phyloP scores from a whole-genome alignment of 2,329 filamentous ascomycete species.

The Cladosporium sp. region DNA sequence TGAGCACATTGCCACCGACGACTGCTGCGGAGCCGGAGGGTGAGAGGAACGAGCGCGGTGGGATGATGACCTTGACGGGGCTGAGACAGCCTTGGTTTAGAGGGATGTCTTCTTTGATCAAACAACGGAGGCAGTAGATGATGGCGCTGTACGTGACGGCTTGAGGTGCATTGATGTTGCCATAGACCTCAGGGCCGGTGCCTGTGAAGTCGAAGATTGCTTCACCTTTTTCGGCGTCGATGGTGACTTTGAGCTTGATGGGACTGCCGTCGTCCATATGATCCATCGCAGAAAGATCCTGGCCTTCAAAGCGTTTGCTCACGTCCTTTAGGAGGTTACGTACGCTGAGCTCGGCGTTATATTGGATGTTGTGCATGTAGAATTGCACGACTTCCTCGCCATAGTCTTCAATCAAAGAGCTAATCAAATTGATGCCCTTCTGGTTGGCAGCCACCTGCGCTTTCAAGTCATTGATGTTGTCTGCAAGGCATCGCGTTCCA shows the following conservation, averaged over 20 bases:
- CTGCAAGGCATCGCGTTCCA: constrained; percentile 29
- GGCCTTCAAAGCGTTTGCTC: constrained; percentile 15
- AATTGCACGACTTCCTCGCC: constrained; percentile 33
- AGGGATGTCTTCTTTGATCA: constrained; percentile 39
- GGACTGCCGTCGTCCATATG: constrained; percentile 40
- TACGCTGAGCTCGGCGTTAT: constrained; percentile 33
- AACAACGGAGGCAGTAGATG: constrained; percentile 26
- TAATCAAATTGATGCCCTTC: constrained; percentile 33
- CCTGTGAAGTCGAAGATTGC: constrained; percentile 39
- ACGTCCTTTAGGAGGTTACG: constrained; percentile 28
- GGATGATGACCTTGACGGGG: constrained; percentile 25
- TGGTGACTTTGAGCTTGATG: constrained; percentile 33
- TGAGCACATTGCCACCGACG: constrained; percentile 28
- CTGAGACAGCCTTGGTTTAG: constrained; percentile 39
- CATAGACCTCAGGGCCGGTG: constrained; percentile 33
- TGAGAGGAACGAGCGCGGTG: constrained; percentile 27
- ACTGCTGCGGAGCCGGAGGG: constrained; percentile 27
- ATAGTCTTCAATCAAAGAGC: constrained; percentile 33
- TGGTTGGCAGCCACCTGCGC: constrained; percentile 33
- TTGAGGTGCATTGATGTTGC: constrained; percentile 32
- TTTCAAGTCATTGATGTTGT: constrained; percentile 35
- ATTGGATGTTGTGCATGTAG: constrained; percentile 39
- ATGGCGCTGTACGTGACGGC: constrained; percentile 36
- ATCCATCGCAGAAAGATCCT: constrained; percentile 29
- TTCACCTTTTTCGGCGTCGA: constrained; percentile 28